Evolutionary conservation across 2,329 filamentous ascomycete species (phyloP).

Genomic region (Fusarium irregulare): DNA sequence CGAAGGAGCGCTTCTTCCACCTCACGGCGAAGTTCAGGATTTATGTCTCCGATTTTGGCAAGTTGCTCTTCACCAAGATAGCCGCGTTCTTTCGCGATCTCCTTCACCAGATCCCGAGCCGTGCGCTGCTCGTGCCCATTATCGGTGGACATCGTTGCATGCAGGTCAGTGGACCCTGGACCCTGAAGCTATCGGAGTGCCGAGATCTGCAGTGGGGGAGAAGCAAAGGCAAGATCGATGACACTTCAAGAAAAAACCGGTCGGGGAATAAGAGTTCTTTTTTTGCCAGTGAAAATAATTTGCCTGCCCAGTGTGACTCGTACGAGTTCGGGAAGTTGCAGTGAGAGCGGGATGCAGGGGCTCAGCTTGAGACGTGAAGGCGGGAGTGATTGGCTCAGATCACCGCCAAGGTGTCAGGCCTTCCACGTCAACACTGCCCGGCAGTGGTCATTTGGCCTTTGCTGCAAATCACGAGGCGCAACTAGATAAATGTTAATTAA

Average conservation of each 20-base stretch:
- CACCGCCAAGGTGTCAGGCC: conserved; percentile 27
- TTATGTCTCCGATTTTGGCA: conserved; percentile 27
- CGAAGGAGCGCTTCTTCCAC: conserved; percentile 40
- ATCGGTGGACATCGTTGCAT: conserved; percentile 1
- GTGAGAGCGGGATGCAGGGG: conserved; percentile 29
- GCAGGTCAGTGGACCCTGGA: conserved; percentile 12
- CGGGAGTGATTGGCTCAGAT: conserved; percentile 21
- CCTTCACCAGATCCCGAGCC: conserved; percentile 33
- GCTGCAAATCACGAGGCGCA: background rate
- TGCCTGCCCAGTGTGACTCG: background rate
- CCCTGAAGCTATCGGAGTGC: background rate
- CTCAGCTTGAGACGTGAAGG: conserved; percentile 18
- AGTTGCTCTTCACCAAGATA: conserved; percentile 40
- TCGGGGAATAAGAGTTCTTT: background rate
- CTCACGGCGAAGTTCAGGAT: conserved; percentile 30
- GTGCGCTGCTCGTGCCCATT: conserved; percentile 1
- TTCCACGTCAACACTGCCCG: conserved; percentile 14
- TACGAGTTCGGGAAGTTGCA: conserved; percentile 22
- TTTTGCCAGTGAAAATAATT: background rate
- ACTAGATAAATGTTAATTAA: background rate
- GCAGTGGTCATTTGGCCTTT: conserved; percentile 5
- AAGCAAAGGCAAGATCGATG: conserved; percentile 3
- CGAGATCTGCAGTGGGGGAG: background rate
- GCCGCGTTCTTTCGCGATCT: conserved; percentile 40
- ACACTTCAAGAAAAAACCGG: background rate